phyloP scores from a whole-genome alignment of 2,329 filamentous ascomycete genomes.

The Reticulascus tulasneorum region DNA sequence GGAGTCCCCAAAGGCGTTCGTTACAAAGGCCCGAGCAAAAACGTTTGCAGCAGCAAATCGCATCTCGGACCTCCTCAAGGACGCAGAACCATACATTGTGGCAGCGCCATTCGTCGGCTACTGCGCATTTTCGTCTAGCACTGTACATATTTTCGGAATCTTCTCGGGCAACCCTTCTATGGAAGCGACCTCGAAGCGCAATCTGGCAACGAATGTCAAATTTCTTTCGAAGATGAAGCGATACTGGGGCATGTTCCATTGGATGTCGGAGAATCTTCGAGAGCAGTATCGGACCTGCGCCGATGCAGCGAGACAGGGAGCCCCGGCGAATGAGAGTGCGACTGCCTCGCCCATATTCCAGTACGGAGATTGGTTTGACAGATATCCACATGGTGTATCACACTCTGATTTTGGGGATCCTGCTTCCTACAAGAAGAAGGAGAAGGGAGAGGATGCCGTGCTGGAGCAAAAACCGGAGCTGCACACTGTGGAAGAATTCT shows the following conservation, averaged over 20 bases:
- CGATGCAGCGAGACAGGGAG: conserved; percentile 71
- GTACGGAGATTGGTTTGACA: conserved; percentile 96
- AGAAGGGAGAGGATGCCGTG: conserved; percentile 81
- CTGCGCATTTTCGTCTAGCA: conserved; percentile 88
- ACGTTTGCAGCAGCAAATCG: conserved; percentile 81
- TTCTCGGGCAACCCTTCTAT: conserved; percentile 78
- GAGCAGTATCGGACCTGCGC: conserved; percentile 82
- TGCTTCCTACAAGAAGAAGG: conserved; percentile 61
- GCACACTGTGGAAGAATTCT: conserved; percentile 94
- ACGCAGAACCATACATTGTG: conserved; percentile 74
- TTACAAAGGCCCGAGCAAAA: conserved; percentile 68
- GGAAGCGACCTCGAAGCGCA: conserved; percentile 75
- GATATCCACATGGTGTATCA: conserved; percentile 88
- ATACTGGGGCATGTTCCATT: conserved; percentile 98
- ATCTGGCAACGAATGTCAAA: conserved; percentile 81
- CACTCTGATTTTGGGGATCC: conserved; percentile 80
- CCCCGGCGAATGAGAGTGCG: conserved; percentile 42
- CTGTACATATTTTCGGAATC: conserved; percentile 89
- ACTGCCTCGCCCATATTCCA: conserved; percentile 71
- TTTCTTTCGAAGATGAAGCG: conserved; percentile 94
- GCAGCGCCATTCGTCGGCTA: conserved; percentile 93
- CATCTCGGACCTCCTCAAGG: conserved; percentile 79
- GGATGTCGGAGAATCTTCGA: conserved; percentile 88
- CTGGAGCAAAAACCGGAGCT: conserved; percentile 84
- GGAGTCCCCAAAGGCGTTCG: conserved; percentile 73